Conservation (phyloP, 2,329 filamentous ascomycete genomes). For the Pyrenophora teres region DNA sequence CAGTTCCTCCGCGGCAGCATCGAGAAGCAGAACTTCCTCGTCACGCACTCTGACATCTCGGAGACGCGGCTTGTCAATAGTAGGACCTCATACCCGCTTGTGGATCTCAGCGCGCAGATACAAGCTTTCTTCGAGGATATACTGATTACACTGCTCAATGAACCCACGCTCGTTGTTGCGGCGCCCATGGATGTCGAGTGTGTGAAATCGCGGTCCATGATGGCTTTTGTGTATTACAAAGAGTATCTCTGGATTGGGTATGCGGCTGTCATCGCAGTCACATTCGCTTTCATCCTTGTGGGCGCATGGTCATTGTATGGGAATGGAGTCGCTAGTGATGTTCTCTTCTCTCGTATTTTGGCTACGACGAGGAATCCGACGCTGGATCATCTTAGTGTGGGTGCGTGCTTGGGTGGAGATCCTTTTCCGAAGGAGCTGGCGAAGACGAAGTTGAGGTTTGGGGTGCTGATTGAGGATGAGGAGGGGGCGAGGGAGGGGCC, state of each 20-base stretch:
- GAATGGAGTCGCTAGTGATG: slow-evolving; percentile 46
- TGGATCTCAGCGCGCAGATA: slow-evolving; percentile 34
- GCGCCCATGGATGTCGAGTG: slow-evolving; percentile 31
- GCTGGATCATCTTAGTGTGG: slow-evolving; percentile 46
- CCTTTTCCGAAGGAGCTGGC: slow-evolving; percentile 48
- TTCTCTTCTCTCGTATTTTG: slow-evolving; percentile 45
- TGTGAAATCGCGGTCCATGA: slow-evolving; percentile 30
- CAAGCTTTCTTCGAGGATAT: slow-evolving; percentile 46
- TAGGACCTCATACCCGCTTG: slow-evolving; percentile 34
- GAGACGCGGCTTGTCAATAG: slow-evolving; percentile 42
- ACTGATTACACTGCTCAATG: slow-evolving; percentile 42
- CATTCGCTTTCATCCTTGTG: slow-evolving; percentile 36
- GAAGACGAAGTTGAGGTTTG: slow-evolving; percentile 47
- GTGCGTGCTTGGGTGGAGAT: slow-evolving; percentile 48
- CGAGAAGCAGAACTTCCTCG: slow-evolving; percentile 23
- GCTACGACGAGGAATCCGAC: slow-evolving; percentile 47
- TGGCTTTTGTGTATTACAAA: slow-evolving; percentile 40
- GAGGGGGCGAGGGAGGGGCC: slow-evolving; percentile 41
- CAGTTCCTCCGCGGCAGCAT: slow-evolving; percentile 45
- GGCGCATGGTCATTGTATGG: slow-evolving; percentile 41
- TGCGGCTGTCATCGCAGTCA: slow-evolving; percentile 37
- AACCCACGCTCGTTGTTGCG: slow-evolving; percentile 38
- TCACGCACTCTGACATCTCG: slow-evolving; percentile 43
- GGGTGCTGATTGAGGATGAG: slow-evolving; percentile 46
- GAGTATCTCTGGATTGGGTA: slow-evolving; percentile 46